Conservation (phyloP, 768 basidiomycete genomes). For the Rhodosporidiobolus sp. region DNA sequence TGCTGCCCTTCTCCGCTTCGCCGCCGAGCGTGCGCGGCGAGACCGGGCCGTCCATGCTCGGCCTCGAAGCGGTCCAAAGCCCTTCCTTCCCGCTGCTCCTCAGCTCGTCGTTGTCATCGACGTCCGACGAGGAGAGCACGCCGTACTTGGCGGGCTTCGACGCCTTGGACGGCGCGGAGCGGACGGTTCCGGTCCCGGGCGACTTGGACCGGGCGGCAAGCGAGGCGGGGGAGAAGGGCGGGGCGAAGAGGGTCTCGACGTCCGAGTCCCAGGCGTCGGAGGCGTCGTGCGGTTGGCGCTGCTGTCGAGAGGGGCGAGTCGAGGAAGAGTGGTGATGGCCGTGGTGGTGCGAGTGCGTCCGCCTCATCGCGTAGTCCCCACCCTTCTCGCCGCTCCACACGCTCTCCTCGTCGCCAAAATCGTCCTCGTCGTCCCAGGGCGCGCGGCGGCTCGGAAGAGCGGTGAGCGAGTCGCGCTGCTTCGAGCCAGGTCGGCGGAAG, state of each 20-base stretch:
- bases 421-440: conserved; percentile 13
- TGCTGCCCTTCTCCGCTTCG: background rate
- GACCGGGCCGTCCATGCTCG: background rate
- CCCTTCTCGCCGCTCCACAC: background rate
- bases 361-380: background rate
- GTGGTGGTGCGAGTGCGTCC: background rate
- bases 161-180: background rate
- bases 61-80: background rate
- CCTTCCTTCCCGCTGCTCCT: background rate
- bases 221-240: background rate
- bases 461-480: background rate
- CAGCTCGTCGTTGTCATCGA: conserved; percentile 1
- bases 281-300: background rate
- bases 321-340: background rate
- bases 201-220: background rate
- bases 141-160: conserved; percentile 22
- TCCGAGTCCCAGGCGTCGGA: conserved; percentile 22
- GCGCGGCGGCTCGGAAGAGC: background rate
- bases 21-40: background rate
- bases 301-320: background rate
- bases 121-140: background rate
- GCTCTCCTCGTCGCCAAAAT: background rate
- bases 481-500: background rate
- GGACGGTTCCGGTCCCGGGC: background rate
- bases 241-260: conserved; percentile 11